Percentiles rank a stretch among this genome's conserved stretches.
Evolutionary conservation across 2,329 filamentous ascomycete species (phyloP).

Genomic region (Thermothelomyces thermophilus): DNA sequence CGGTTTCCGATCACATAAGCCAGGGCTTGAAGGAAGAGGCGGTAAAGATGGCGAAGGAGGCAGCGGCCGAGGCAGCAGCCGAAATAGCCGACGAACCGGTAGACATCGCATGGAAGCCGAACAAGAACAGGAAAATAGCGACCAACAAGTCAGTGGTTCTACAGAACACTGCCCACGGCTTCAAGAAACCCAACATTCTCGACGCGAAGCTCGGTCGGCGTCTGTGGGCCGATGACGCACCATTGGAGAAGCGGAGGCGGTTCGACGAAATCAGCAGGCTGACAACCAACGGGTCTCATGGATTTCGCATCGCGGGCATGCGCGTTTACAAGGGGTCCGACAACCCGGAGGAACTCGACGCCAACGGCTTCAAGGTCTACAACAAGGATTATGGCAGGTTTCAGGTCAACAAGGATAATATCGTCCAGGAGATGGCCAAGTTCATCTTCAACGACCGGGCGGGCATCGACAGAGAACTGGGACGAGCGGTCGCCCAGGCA

Average conservation of each 20-base stretch:
- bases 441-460: constrained; percentile 54
- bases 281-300: constrained; percentile 54
- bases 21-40: constrained; percentile 36
- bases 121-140: constrained; percentile 54
- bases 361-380: constrained; percentile 53
- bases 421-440: constrained; percentile 46
- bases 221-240: constrained; percentile 74
- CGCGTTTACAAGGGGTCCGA: constrained; percentile 53
- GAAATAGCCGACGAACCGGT: constrained; percentile 14
- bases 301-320: constrained; percentile 62
- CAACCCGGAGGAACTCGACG: constrained; percentile 43
- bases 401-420: constrained; percentile 46
- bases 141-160: constrained; percentile 78
- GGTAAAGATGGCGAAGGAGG: constrained; percentile 20
- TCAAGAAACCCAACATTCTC: constrained; percentile 78
- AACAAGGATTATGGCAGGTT: constrained; percentile 57
- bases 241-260: constrained; percentile 50
- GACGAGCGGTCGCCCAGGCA: constrained; percentile 46
- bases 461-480: constrained; percentile 53
- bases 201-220: constrained; percentile 86
- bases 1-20: constrained; percentile 39
- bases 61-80: constrained; percentile 8
- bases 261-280: constrained; percentile 53
- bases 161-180: constrained; percentile 76
- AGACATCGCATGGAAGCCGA: constrained; percentile 41